Evolutionary conservation across 495 filamentous ascomycete genomes (phyloP).

Genomic region (Neurospora sp.): DNA sequence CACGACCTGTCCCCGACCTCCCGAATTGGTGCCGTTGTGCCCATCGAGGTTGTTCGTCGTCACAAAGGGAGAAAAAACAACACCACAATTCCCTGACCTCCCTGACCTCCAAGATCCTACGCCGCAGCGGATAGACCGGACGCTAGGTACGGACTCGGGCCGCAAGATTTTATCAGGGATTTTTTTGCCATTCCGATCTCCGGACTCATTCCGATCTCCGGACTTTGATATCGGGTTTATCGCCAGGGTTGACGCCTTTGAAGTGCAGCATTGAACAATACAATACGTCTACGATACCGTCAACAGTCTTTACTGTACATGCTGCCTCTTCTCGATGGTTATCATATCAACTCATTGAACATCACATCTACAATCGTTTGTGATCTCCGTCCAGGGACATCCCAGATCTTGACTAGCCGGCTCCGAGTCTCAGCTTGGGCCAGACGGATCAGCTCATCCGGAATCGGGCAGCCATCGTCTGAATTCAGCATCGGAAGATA

Average conservation of each 20-base stretch:
- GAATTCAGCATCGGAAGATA: neutral
- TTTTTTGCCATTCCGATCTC: neutral
- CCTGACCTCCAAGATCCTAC: neutral
- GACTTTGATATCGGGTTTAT: neutral
- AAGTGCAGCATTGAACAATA: neutral
- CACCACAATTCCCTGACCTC: neutral
- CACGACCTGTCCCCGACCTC: neutral
- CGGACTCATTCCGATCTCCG: neutral
- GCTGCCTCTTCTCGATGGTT: neutral
- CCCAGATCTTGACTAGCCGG: neutral
- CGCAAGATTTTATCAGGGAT: neutral
- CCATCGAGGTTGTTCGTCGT: neutral
- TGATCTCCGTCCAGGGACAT: neutral
- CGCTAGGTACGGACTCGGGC: neutral
- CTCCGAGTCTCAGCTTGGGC: neutral
- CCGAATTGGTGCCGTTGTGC: neutral
- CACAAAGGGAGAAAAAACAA: neutral
- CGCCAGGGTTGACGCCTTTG: neutral
- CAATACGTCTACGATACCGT: neutral
- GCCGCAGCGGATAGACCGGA: constrained; percentile 1
- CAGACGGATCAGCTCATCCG: neutral
- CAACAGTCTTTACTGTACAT: too few species aligned
- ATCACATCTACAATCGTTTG: neutral
- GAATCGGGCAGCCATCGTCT: neutral
- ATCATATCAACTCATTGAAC: neutral